Conservation (phyloP, 257 asterid genomes). For the Lavandula angustifolia region DNA sequence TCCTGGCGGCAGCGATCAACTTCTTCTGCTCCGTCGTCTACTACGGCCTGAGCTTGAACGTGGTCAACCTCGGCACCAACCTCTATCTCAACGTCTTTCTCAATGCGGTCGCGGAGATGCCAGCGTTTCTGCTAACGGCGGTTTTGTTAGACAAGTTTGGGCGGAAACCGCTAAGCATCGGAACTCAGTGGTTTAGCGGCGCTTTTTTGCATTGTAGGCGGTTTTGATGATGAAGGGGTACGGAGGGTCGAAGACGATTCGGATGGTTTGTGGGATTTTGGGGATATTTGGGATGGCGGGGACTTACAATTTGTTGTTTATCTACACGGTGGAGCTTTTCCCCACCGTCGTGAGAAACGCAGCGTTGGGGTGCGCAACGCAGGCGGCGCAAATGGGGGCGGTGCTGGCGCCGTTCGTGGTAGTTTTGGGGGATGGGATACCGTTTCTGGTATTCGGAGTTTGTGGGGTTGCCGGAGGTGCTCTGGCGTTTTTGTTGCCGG, state of each 20-base stretch:
- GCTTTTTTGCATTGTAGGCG: constrained; percentile 58
- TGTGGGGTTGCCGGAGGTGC: constrained; percentile 75
- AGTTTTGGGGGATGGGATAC: constrained; percentile 63
- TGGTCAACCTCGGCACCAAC: constrained; percentile 78
- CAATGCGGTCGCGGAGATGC: constrained; percentile 78
- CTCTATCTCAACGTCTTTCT: constrained; percentile 71
- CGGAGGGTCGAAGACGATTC: constrained; percentile 9
- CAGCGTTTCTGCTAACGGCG: constrained; percentile 72
- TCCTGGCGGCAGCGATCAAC: constrained; percentile 67
- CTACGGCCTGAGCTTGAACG: constrained; percentile 79
- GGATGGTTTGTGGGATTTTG: constrained; percentile 32
- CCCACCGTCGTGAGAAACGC: constrained; percentile 91
- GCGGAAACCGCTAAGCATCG: constrained; percentile 71
- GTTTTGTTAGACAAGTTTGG: constrained; percentile 58
- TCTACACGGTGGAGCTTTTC: constrained; percentile 74
- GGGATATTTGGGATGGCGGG: constrained; percentile 97
- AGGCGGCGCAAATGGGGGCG: constrained; percentile 88
- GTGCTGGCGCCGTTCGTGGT: constrained; percentile 74
- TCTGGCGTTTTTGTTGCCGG: constrained; percentile 65
- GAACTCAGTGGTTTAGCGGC: constrained; percentile 79
- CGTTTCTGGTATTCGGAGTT: constrained; percentile 66
- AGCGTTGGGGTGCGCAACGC: constrained; percentile 83
- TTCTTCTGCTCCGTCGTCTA: constrained; percentile 80
- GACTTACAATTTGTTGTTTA: constrained; percentile 72
- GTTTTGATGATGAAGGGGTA: constrained; percentile 34